Percentiles rank a stretch among this genome's conserved stretches.
phyloP scores from a whole-genome alignment of 768 basidiomycete species.

The Tephrocybe sp. region DNA sequence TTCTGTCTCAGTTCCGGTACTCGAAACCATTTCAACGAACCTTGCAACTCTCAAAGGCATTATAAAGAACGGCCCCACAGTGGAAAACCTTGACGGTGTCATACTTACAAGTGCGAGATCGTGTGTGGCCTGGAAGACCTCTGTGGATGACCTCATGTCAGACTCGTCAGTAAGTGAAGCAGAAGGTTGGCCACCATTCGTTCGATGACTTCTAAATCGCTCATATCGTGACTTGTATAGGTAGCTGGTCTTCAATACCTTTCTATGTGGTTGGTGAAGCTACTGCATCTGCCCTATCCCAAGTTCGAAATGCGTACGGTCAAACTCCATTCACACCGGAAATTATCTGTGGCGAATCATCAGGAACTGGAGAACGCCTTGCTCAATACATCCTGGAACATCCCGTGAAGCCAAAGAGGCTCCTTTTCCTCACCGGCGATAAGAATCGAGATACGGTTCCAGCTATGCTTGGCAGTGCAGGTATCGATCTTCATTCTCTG shows the following conservation, averaged over 20 bases:
- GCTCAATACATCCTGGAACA: constrained; percentile 58
- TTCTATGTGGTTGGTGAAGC: constrained; percentile 79
- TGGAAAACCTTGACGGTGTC: constrained; percentile 47
- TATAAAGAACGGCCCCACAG: constrained; percentile 36
- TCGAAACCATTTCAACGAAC: constrained; percentile 63
- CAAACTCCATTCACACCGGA: constrained; percentile 23
- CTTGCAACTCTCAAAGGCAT: constrained; percentile 39
- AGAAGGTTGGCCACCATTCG: constrained; percentile 14
- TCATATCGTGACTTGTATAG: constrained; percentile 20
- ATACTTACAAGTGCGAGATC: constrained; percentile 79
- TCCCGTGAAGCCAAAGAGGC: constrained; percentile 20
- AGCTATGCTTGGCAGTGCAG: constrained; percentile 42
- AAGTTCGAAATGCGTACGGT: constrained; percentile 27
- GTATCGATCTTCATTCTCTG: constrained; percentile 44
- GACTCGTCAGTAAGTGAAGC: background rate
- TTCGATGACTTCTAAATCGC: background rate
- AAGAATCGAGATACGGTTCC: constrained; percentile 76
- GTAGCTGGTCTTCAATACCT: constrained; percentile 53
- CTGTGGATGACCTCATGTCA: constrained; percentile 28
- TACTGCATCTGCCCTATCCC: constrained; percentile 49
- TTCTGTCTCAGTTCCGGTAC: constrained; percentile 63
- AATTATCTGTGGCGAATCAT: constrained; percentile 41
- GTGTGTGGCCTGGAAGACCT: constrained; percentile 66
- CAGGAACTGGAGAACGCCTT: constrained; percentile 69
- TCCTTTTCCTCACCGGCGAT: constrained; percentile 84